A percentile compares a stretch with the other conserved stretches of the same genome.
These are phyloP conservation scores for Saccharata proteae DNA, from an alignment of 2,329 filamentous ascomycete species.

Conservation along the genomic window DNA sequence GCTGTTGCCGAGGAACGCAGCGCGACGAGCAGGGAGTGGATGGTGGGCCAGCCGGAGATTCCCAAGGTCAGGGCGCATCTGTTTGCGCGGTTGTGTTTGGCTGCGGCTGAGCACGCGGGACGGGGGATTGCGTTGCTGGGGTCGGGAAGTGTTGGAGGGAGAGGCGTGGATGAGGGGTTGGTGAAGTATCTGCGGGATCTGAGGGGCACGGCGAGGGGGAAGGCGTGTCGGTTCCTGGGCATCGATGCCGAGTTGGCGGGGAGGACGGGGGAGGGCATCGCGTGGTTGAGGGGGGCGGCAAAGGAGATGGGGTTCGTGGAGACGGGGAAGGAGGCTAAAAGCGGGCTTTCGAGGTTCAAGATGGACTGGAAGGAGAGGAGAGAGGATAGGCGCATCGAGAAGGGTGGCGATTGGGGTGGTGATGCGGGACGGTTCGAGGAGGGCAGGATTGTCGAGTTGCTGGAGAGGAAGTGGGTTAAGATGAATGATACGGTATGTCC, in stretches of 20 bases:
- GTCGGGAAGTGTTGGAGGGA: too few species aligned
- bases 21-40: slow-evolving; percentile 82
- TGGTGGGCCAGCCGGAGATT: slow-evolving; percentile 82
- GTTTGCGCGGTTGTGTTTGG: slow-evolving; percentile 77
- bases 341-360: slow-evolving; percentile 50
- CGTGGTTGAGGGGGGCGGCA: slow-evolving; percentile 70
- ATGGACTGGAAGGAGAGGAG: slow-evolving; percentile 64
- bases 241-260: slow-evolving; percentile 77
- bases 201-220: slow-evolving; percentile 61
- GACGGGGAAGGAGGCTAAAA: slow-evolving; percentile 27
- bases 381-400: slow-evolving; percentile 70
- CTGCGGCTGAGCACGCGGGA: slow-evolving; percentile 75
- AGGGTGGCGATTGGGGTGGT: slow-evolving; percentile 58
- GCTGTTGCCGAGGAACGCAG: slow-evolving; percentile 72
- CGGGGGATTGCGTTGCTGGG: slow-evolving; percentile 48
- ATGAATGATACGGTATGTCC: slow-evolving; percentile 75
- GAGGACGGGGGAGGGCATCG: slow-evolving; percentile 72
- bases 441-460: slow-evolving; percentile 69
- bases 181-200: slow-evolving; percentile 66
- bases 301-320: slow-evolving; percentile 56
- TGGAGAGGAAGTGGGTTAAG: slow-evolving; percentile 81
- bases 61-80: slow-evolving; percentile 81
- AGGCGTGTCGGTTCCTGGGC: slow-evolving; percentile 80
- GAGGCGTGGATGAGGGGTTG: slow-evolving; percentile 53
- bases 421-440: slow-evolving; percentile 83